Evolutionary conservation across 768 basidiomycete species (phyloP).

Genomic region (Amanita exitialis): DNA sequence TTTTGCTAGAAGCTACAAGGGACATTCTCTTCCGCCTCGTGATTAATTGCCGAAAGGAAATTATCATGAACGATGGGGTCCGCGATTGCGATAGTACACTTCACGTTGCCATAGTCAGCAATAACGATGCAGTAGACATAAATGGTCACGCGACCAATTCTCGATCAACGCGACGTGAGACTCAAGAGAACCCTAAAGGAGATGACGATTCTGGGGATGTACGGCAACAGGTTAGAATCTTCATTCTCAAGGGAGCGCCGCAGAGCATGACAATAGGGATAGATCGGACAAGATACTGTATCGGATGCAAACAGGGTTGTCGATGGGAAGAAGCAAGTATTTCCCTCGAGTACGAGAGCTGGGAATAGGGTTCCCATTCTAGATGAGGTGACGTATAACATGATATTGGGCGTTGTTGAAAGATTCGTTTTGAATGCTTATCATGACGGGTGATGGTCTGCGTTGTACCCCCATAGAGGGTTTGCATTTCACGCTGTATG

Average conservation of each 20-base stretch:
- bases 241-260: slow-evolving; percentile 2
- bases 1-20: slow-evolving; percentile 6
- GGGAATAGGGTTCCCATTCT: slow-evolving; percentile 12
- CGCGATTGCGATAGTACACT: no score
- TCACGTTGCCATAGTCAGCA: background rate
- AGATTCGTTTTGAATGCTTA: slow-evolving; percentile 20
- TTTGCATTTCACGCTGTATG: background rate
- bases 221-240: background rate
- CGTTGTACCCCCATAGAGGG: background rate
- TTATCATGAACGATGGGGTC: background rate
- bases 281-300: background rate
- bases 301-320: background rate
- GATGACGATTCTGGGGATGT: background rate
- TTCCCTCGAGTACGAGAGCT: background rate
- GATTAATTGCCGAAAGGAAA: slow-evolving; percentile 8
- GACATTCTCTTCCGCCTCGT: slow-evolving; percentile 10
- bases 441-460: background rate
- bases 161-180: background rate
- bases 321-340: background rate
- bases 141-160: background rate
- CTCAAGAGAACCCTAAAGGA: background rate
- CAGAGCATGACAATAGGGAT: slow-evolving; percentile 3
- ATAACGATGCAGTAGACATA: background rate
- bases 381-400: slow-evolving; percentile 27
- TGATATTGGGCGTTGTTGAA: slow-evolving; percentile 29